Evolutionary conservation across 106 monocot species (phyloP), one percentile per base, ranked within the genome.

Genomic region (Dendrobium nobile): DNA sequence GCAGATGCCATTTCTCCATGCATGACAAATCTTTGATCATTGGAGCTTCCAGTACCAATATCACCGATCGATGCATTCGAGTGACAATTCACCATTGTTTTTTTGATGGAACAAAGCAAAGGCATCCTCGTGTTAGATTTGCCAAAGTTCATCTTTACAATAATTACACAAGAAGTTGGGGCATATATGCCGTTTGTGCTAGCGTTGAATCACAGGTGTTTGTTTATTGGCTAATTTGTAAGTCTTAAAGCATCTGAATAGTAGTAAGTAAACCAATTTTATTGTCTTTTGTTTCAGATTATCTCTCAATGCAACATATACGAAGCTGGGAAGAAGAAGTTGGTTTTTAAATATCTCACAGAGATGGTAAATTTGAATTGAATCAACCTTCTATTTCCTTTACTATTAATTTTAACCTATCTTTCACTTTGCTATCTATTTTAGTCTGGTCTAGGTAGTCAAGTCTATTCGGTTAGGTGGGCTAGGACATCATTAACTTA

Each of bases 31-130:
- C 94, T 26, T 87, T 95, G 77, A 87, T 98, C 11, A 91, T 98
- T 44, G 92, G 97, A 33, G 91, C 86, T 24, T 80, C 84, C 75
- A 58, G 84, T 73, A 87, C 80, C 31, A 78, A 91, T 68, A 82
- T 84, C 26, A 75, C 31, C 37, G 94, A 98, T 78, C 80, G 94
- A 47, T 87, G 94, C 79, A 91, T 98, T 47, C 83, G 92, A 26
- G 92, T 92, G 33, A 94, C 97, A 45, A 89, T 98, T 73, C 97
- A 98, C 78, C 97, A 92, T 75, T 98, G 97, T 72, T 92, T 98
- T 77, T 98, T 98, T 80, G 86, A 94, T 75, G 92, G 94, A 16
- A 92, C 94, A 54, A 65, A 76, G 9, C 97, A 98, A 64, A 73
- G 97, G 16, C 97, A 94, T 73, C 97, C 97, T 70, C 89, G 97